Evolutionary conservation across 1,284 basidiomycete species (phyloP).

Genomic region (Cryptococcus sp.): DNA sequence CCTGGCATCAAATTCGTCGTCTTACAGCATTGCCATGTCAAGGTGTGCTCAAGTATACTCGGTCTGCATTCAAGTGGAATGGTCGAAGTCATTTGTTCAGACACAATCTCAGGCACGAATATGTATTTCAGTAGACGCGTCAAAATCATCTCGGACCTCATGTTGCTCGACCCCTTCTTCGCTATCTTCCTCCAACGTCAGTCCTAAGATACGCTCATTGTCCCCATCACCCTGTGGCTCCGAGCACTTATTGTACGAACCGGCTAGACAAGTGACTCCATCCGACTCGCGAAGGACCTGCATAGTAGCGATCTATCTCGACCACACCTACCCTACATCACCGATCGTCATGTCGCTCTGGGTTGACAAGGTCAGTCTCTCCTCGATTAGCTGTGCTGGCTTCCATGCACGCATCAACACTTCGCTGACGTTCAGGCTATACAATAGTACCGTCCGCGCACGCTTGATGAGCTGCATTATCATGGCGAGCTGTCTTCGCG

Average conservation of each 20-base stretch:
- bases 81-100: background rate
- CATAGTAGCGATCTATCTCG: no score
- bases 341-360: slow-evolving; percentile 71
- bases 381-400: background rate
- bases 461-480: slow-evolving; percentile 85
- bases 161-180: background rate
- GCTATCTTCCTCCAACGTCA: no score
- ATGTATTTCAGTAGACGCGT: background rate
- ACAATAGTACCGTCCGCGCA: slow-evolving; percentile 81
- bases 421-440: background rate
- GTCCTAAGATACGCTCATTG: no score
- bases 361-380: slow-evolving; percentile 71
- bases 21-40: no score
- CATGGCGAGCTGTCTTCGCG: slow-evolving; percentile 79
- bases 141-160: background rate
- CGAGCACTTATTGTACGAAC: no score
- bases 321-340: background rate
- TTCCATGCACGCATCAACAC: background rate
- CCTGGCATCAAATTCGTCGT: background rate
- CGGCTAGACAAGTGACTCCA: no score
- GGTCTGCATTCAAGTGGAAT: no score
- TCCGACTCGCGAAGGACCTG: no score
- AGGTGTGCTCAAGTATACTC: no score
- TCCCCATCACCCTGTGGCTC: no score
- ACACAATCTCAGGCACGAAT: background rate